A percentile compares a stretch with the other conserved stretches of the same genome.
Conservation (phyloP, 768 basidiomycete species). For the Mycena floridula region DNA sequence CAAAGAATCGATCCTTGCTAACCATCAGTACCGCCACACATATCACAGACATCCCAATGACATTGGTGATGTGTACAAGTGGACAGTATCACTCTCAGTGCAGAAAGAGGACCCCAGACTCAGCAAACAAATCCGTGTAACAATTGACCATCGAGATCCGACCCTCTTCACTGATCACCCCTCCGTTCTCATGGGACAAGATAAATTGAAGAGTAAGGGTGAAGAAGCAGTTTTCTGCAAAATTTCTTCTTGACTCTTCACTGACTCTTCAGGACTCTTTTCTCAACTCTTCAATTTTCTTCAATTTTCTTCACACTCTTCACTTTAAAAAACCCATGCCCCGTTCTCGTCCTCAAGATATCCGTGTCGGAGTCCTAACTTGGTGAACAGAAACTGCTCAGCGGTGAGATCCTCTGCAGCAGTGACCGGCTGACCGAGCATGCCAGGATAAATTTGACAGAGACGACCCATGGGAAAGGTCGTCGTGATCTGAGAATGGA, state of each 20-base stretch:
- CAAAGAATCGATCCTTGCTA: too few relatives aligned
- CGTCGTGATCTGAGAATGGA: background rate
- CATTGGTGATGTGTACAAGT: too few relatives aligned
- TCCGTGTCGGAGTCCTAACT: background rate
- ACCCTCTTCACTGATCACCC: background rate
- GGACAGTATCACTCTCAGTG: background rate
- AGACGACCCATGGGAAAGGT: background rate
- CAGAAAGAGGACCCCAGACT: background rate
- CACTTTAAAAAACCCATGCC: too few relatives aligned
- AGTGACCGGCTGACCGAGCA: background rate
- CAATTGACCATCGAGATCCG: background rate
- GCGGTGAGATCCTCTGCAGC: background rate
- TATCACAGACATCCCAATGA: too few relatives aligned
- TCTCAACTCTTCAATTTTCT: too few relatives aligned
- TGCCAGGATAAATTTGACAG: background rate
- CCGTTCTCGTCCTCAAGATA: background rate
- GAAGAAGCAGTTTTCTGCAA: too few relatives aligned
- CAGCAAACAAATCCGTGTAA: background rate
- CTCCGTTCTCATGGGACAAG: too few relatives aligned
- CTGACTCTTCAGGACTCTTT: too few relatives aligned
- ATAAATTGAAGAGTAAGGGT: too few relatives aligned
- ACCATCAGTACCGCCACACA: too few relatives aligned
- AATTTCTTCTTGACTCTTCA: too few relatives aligned
- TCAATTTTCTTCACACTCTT: too few relatives aligned
- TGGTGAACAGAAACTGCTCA: background rate